phyloP scores from a whole-genome alignment of 306 rosid species.

The Prunus davidiana region DNA sequence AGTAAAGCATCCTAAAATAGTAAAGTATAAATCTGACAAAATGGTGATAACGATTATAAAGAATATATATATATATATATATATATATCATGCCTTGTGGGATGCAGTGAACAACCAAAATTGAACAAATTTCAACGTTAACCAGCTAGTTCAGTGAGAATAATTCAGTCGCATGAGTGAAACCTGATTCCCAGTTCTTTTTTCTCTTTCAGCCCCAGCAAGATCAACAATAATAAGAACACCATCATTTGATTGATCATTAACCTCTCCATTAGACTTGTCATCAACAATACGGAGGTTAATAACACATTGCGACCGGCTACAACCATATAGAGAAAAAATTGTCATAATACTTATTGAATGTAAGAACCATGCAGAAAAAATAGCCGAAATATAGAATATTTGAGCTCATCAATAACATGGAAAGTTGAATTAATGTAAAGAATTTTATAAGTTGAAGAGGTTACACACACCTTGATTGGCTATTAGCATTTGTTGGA shows the following conservation, averaged over 20 bases:
- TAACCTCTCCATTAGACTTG: constrained; percentile 38
- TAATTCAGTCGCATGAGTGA: not conserved
- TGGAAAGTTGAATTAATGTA: not conserved
- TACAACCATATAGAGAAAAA: constrained; percentile 26
- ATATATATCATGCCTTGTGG: no score
- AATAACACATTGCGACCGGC: constrained; percentile 87
- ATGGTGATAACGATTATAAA: no score
- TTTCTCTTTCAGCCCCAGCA: constrained; percentile 95
- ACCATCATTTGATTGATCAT: constrained; percentile 40
- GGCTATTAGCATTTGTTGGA: constrained; percentile 70
- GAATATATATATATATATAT: no score
- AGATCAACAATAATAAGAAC: constrained; percentile 74
- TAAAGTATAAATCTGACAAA: no score
- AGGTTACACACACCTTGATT: constrained; percentile 60
- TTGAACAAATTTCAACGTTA: not conserved
- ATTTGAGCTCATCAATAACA: not conserved
- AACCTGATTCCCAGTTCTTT: constrained; percentile 91
- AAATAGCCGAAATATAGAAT: not conserved
- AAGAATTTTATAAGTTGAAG: not conserved
- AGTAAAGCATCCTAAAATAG: no score
- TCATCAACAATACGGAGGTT: constrained; percentile 45
- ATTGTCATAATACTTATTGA: not conserved
- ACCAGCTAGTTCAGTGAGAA: not conserved
- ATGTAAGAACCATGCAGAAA: not conserved
- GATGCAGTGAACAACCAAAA: no score